Base-by-base conservation (phyloP, 2,329 filamentous ascomycete species). In the Xylariomycetidae sp. region DNA sequence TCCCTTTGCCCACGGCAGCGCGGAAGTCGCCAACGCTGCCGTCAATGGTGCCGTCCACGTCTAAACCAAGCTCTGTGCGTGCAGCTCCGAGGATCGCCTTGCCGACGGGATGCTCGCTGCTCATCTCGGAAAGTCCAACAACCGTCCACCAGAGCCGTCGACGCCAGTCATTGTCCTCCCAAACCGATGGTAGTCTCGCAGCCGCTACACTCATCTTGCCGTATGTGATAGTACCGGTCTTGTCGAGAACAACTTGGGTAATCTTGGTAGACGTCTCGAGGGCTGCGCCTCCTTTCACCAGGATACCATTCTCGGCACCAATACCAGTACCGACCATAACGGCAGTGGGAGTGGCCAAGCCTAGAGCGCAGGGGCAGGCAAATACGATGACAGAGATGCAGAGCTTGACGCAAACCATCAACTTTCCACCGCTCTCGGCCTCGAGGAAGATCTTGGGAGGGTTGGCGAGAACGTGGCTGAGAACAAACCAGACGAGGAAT, bases 291-390 rank as follows among this genome's bases (percentile, higher is more conserved):
- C 92, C 90, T 63, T 98, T 98, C 58, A 96, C 88, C n/a, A 98
- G 69, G 48, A 98, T 98, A 16, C 92, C 92, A 48, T 95, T 83
- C 60, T 95, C 85, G 3, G 92, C 92, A 31, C 92, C 92, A 19
- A 95, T 80, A 38, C 92, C 92, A n/a, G 92, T 96, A 26, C 92
- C 92, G 19, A 98, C 92, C 92, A 98, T 96, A 56, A 98, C 89
- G 3, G 92, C 92, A 0, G 92, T 98, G 3, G 92, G 92, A 2
- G 92, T 96, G 16, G 88, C 89, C 13, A 98, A 73, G 35, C 92
- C 92, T n/a, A 98, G 76, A 1, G 92, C 92, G 55, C 92, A 98
- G 13, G 92, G 92, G 54, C 92, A 98, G 4, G 92, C 92, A 58
- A 98, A 95, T 14, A 96, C 92, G 53, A 98, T 94, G 46, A 98